phyloP scores from a whole-genome alignment of 208 protist genomes.

The Trichomonas tenax region DNA sequence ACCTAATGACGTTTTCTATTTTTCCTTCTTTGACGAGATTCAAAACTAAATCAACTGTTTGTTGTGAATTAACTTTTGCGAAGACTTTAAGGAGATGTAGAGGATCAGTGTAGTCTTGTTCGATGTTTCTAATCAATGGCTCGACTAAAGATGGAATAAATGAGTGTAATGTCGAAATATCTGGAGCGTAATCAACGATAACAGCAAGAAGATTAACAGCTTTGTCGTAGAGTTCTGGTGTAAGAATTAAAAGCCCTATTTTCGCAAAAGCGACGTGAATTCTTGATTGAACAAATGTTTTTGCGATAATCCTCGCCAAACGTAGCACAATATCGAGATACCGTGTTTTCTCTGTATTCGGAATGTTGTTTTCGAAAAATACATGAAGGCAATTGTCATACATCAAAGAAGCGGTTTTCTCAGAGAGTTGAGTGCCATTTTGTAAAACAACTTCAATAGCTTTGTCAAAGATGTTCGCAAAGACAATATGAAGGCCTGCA shows the following conservation, averaged over 20 bases:
- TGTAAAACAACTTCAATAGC: neutral
- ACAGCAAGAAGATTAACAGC: neutral
- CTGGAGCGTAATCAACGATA: neutral
- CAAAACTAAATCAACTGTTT: neutral
- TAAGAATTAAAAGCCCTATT: neutral
- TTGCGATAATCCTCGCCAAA: neutral
- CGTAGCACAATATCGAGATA: neutral
- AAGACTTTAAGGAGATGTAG: neutral
- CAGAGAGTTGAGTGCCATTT: neutral
- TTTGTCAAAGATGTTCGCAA: neutral
- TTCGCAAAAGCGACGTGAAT: neutral
- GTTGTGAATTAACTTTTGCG: neutral
- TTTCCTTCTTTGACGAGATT: neutral
- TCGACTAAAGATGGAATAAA: neutral
- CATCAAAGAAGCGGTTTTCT: neutral
- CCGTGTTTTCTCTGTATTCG: neutral
- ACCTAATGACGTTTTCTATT: neutral
- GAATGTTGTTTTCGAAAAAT: neutral
- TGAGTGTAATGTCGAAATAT: neutral
- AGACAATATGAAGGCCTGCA: neutral
- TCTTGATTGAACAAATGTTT: neutral
- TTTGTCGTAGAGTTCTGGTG: neutral
- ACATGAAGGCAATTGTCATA: neutral
- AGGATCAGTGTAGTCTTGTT: neutral
- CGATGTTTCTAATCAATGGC: neutral